phyloP scores from a whole-genome alignment of 345 rosid species.

The Sonneratia alba region DNA sequence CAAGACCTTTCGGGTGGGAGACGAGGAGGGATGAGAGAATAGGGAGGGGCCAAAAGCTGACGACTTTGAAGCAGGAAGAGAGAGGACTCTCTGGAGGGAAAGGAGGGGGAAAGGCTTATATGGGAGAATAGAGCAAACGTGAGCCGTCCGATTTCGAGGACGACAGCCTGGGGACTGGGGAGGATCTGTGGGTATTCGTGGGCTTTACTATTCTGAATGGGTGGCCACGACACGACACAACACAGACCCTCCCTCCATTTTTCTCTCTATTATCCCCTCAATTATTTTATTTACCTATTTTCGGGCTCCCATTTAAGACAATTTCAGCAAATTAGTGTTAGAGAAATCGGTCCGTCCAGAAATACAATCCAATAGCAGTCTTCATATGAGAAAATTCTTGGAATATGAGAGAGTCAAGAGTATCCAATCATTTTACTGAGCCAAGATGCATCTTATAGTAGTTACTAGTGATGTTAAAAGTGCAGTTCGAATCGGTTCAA shows the following conservation, averaged over 20 bases:
- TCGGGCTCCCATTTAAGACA: not conserved
- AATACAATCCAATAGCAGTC: no score
- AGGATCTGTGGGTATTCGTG: not conserved
- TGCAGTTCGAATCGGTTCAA: no score
- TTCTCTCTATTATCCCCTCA: not conserved
- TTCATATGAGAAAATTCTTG: no score
- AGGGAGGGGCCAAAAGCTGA: not conserved
- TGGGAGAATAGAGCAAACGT: not conserved
- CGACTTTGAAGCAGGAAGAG: not conserved
- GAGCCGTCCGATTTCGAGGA: not conserved
- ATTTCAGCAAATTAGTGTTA: not conserved
- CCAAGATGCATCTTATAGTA: no score
- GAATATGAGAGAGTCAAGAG: no score
- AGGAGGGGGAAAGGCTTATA: not conserved
- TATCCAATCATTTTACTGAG: no score
- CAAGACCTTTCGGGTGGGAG: not conserved
- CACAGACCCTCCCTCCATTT: not conserved
- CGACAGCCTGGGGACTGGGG: conserved; percentile 2
- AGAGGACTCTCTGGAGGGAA: not conserved
- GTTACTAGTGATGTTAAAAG: no score
- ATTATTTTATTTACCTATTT: not conserved
- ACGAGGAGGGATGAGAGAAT: not conserved
- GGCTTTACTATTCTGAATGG: conserved; percentile 5
- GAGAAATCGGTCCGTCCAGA: no score
- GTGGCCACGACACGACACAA: not conserved